Evolutionary conservation across 176 grass and related monocot genomes (phyloP), one percentile per base, ranked within the genome.

Genomic region (Triticum urartu): DNA sequence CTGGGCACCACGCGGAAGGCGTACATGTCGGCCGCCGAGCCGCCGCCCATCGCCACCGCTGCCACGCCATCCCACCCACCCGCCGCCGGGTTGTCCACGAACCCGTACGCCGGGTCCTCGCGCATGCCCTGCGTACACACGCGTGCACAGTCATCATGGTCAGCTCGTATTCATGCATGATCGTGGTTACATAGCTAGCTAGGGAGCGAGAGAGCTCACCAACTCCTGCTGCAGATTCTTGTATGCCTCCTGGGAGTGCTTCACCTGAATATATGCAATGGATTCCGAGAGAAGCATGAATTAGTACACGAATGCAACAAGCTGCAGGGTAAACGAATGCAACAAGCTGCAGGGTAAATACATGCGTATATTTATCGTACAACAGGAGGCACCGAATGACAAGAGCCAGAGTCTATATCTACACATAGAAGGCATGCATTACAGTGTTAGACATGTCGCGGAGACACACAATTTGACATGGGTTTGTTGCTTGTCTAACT

Each of bases 1-100:
- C 81, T 95, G 6, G 95, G 93, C 68, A 93, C 93, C 75, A 98
- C 91, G 52, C 91, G 93, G 87, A 92, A 98, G 21, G 91, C 73
- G 72, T 92, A 95, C 93, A 98, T 98, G 89, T 98, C 89, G 2
- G 75, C 5, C 4, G 78, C 54, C 21, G 18, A 79, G 36, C 60
- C 79, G 42, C 87, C 81, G 5, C 86, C 71, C 74, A 77, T 68
- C 1, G 81, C 68, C 64, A 75, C 52, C 14, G 78, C 86, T 8
- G 85, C 72, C 9, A 84, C 77, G 39, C 84, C 90, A 17, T 88
- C 92, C 70, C 91, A 93, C 10, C 82, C 84, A 36, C 14, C 35
- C 11, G 39, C 91, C 18, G 83, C 83, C 28, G 87, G 65, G 77
- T 95, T 89, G 68, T 98, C 95, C 73, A 93, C 89, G 68, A 89